These are phyloP conservation scores for Rhexocercosporidium sp. DNA, from an alignment of 2,329 filamentous ascomycete genomes.

Conservation along the genomic window DNA sequence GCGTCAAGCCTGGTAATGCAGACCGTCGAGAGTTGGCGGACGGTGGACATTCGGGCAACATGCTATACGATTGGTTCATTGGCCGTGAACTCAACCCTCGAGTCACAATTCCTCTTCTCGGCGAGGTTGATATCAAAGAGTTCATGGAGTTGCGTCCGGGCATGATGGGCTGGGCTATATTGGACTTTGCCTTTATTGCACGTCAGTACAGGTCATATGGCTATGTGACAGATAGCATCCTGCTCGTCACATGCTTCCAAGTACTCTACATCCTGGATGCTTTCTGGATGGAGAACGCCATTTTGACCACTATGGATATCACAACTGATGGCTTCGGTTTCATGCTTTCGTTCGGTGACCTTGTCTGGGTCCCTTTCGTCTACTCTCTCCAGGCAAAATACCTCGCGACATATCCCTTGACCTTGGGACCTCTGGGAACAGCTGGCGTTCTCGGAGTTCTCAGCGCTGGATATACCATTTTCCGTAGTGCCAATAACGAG, in stretches of 20 bases:
- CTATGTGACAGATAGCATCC: conserved; percentile 82
- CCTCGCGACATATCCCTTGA: conserved; percentile 78
- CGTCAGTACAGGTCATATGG: conserved; percentile 88
- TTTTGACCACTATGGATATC: conserved; percentile 93
- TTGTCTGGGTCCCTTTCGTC: conserved; percentile 90
- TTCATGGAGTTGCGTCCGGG: conserved; percentile 93
- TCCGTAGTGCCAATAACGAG: conserved; percentile 91
- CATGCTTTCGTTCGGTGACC: conserved; percentile 92
- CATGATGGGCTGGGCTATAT: conserved; percentile 84
- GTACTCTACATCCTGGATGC: conserved; percentile 83
- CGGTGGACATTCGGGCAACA: conserved; percentile 82
- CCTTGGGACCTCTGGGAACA: conserved; percentile 74
- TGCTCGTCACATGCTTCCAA: conserved; percentile 80
- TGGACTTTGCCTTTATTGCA: conserved; percentile 83
- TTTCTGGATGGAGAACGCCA: conserved; percentile 84
- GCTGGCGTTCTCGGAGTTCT: conserved; percentile 70
- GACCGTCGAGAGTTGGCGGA: conserved; percentile 78
- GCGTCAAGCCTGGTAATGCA: conserved; percentile 75
- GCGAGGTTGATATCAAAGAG: conserved; percentile 87
- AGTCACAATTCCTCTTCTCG: conserved; percentile 76
- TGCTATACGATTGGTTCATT: conserved; percentile 96
- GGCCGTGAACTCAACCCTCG: conserved; percentile 94
- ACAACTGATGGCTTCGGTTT: conserved; percentile 92
- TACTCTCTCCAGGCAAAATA: conserved; percentile 88
- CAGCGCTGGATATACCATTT: conserved; percentile 81